Percentiles rank a stretch among this genome's conserved stretches.
Conservation (phyloP, 371 early-diverging fungal species). For the Saksenaea vasiformis region DNA sequence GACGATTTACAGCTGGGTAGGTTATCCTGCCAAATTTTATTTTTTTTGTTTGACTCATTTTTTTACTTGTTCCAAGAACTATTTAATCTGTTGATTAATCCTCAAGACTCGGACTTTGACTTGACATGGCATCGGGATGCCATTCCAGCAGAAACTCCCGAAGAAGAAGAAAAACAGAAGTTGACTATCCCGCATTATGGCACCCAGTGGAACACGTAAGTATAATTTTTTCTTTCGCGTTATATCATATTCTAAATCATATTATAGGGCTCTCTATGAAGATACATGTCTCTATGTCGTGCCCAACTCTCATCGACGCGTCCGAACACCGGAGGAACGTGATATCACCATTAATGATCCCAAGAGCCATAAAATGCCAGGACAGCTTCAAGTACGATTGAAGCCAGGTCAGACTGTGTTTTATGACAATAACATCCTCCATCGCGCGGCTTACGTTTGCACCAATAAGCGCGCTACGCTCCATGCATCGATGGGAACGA, state of each 20-base stretch:
- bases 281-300: slow-evolving; percentile 55
- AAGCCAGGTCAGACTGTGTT: slow-evolving; percentile 61
- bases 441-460: slow-evolving; percentile 53
- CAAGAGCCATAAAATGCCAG: slow-evolving; percentile 51
- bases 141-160: slow-evolving; percentile 43
- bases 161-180: slow-evolving; percentile 43
- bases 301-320: slow-evolving; percentile 51
- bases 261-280: slow-evolving; percentile 50
- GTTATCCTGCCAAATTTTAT: neutral
- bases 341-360: slow-evolving; percentile 53
- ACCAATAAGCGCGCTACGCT: slow-evolving; percentile 51
- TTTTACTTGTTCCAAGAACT: slow-evolving; percentile 40
- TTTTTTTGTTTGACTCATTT: slow-evolving; percentile 5
- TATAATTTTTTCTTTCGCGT: neutral
- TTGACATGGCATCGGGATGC: slow-evolving; percentile 61
- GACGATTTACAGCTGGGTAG: slow-evolving; percentile 52
- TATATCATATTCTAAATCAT: neutral
- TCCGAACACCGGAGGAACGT: slow-evolving; percentile 48
- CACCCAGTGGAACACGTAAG: slow-evolving; percentile 61
- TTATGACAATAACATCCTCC: slow-evolving; percentile 60
- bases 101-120: slow-evolving; percentile 51
- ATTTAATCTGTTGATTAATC: slow-evolving; percentile 58
- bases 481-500: slow-evolving; percentile 62
- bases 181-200: slow-evolving; percentile 56
- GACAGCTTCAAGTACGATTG: slow-evolving; percentile 37